phyloP scores from a whole-genome alignment of 2,329 filamentous ascomycete species.

The Aspergillus puulaauensis region DNA sequence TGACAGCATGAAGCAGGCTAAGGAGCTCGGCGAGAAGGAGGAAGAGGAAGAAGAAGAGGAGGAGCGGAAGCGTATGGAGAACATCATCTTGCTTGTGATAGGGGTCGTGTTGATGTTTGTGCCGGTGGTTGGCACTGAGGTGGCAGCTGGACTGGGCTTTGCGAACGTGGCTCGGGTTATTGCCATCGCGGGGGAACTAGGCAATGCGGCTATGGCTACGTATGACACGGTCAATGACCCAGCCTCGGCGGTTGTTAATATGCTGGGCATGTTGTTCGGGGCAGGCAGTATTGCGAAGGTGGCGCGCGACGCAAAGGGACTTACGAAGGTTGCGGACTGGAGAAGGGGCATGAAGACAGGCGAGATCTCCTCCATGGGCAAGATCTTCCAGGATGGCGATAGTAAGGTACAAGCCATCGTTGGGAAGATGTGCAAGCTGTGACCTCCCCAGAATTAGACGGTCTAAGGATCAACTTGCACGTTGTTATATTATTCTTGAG shows the following conservation, averaged over 20 bases:
- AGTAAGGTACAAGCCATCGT: not conserved
- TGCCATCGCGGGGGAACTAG: not conserved
- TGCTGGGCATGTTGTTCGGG: constrained; percentile 3
- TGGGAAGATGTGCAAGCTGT: not conserved
- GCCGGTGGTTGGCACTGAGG: not conserved
- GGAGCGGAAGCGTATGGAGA: not conserved
- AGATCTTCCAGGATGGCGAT: not conserved
- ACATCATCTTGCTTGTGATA: not conserved
- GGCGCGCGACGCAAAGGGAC: not conserved
- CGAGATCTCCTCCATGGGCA: not conserved
- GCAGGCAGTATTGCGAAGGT: not conserved
- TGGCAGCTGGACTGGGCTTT: not conserved
- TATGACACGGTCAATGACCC: constrained; percentile 1
- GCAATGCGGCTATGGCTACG: not conserved
- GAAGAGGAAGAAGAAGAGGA: not conserved
- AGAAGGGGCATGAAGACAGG: not conserved
- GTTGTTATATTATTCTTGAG: too few species aligned
- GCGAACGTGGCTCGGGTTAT: not conserved
- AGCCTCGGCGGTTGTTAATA: not conserved
- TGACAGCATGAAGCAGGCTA: not conserved
- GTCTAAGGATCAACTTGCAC: too few species aligned
- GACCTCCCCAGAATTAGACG: too few species aligned
- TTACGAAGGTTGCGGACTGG: not conserved
- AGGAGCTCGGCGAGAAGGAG: not conserved
- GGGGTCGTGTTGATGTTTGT: not conserved